These are phyloP conservation scores for Lactifluus subvellereus DNA, from an alignment of 768 basidiomycete species.

Conservation along the genomic window DNA sequence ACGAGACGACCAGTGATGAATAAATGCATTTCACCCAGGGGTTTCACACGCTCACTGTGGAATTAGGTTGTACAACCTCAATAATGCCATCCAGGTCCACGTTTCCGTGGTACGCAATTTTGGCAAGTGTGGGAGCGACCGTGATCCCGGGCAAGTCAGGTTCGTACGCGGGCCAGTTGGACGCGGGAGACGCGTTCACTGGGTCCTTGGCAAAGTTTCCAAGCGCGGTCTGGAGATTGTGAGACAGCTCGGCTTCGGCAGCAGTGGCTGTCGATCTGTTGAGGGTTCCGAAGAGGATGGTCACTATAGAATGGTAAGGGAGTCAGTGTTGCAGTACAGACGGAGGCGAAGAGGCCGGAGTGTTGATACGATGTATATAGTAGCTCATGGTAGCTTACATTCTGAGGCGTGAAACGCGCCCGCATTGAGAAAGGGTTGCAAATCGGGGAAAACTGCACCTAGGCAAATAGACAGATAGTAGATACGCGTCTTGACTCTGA, in stretches of 20 bases:
- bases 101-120: slow-evolving; percentile 7
- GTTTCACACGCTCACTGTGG: not conserved
- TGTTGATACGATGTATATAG: too few species aligned
- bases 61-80: not conserved
- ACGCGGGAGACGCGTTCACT: not conserved
- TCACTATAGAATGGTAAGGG: slow-evolving; percentile 13
- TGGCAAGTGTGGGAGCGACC: not conserved
- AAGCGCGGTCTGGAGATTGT: slow-evolving; percentile 22
- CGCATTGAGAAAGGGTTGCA: not conserved
- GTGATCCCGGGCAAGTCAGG: not conserved
- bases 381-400: not conserved
- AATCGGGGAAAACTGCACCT: slow-evolving; percentile 6
- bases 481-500: not conserved
- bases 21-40: too few species aligned
- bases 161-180: slow-evolving; percentile 5
- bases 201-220: slow-evolving; percentile 12
- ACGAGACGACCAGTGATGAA: not conserved
- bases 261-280: slow-evolving; percentile 26
- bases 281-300: slow-evolving; percentile 29
- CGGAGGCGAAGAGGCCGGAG: too few species aligned
- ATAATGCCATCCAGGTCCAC: slow-evolving; percentile 1
- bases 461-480: not conserved
- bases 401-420: not conserved
- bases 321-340: not conserved
- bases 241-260: slow-evolving; percentile 25